phyloP scores from a whole-genome alignment of 352 stramenopile genomes.

The Globisporangium cystogenes region DNA sequence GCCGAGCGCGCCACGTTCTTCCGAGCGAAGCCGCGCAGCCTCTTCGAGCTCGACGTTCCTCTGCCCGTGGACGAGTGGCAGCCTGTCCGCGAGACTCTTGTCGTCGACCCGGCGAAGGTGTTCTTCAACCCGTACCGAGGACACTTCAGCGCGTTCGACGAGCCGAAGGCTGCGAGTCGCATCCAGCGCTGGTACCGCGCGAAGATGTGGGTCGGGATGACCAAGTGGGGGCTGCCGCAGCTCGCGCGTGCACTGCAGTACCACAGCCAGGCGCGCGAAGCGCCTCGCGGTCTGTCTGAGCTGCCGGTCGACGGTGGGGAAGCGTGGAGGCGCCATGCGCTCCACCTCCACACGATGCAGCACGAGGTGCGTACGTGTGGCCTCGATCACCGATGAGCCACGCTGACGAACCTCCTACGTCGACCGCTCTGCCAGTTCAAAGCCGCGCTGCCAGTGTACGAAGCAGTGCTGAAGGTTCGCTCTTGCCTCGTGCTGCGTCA shows the following conservation, averaged over 20 bases:
- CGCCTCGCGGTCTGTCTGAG: neutral
- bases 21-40: conserved; percentile 30
- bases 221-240: conserved; percentile 30
- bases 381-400: neutral
- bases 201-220: conserved; percentile 45
- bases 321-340: conserved; percentile 28
- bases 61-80: conserved; percentile 45
- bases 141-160: conserved; percentile 32
- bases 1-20: conserved; percentile 1
- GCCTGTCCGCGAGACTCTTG: neutral
- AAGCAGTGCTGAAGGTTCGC: conserved; percentile 42
- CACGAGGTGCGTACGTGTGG: conserved; percentile 12
- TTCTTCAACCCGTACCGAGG: conserved; percentile 49
- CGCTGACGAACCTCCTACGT: neutral
- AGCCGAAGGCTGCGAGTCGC: conserved; percentile 19
- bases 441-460: conserved; percentile 35
- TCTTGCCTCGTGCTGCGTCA: too few species aligned
- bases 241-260: conserved; percentile 33
- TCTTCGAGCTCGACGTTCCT: conserved; percentile 38
- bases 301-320: conserved; percentile 16
- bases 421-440: conserved; percentile 31
- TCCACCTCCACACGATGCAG: conserved; percentile 43
- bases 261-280: conserved; percentile 20
- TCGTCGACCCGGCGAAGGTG: neutral
- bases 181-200: conserved; percentile 56